Evolutionary conservation across 2,329 filamentous ascomycete genomes (phyloP).

Genomic region (Lecanosticta acicola): DNA sequence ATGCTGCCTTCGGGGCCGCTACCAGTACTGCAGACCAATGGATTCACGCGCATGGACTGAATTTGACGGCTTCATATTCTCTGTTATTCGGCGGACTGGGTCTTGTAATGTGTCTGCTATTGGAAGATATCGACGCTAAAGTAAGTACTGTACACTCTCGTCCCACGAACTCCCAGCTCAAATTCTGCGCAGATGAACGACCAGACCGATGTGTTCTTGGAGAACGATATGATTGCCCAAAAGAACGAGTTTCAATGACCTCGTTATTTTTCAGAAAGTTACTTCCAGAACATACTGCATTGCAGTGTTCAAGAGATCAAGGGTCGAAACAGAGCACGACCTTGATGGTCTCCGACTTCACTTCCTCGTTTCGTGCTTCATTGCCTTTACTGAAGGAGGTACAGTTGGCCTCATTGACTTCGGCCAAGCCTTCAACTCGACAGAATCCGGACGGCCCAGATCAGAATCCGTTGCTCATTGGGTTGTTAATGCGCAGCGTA

Average conservation of each 20-base stretch:
- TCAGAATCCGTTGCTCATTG: no score
- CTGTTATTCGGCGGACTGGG: slow-evolving; percentile 12
- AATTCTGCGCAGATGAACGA: slow-evolving; percentile 9
- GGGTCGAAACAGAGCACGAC: background rate
- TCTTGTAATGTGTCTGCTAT: slow-evolving; percentile 8
- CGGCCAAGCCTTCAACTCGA: no score
- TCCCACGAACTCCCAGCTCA: background rate
- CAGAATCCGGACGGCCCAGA: no score
- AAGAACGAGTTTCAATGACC: slow-evolving; percentile 15
- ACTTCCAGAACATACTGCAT: no score
- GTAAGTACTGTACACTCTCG: background rate
- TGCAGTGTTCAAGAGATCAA: no score
- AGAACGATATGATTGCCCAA: slow-evolving; percentile 13
- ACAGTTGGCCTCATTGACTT: no score
- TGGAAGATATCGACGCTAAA: slow-evolving; percentile 15
- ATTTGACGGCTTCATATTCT: slow-evolving; percentile 12
- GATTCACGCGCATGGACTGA: slow-evolving; percentile 13
- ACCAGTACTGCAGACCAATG: slow-evolving; percentile 9
- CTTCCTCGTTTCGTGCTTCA: background rate
- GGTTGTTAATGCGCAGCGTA: no score
- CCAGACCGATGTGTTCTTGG: slow-evolving; percentile 12
- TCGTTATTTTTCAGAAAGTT: no score
- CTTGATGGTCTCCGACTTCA: background rate
- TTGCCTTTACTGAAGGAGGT: no score
- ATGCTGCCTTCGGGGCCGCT: slow-evolving; percentile 7